phyloP scores from a whole-genome alignment of 305 asterid genomes.

The Fraxinus floribunda region DNA sequence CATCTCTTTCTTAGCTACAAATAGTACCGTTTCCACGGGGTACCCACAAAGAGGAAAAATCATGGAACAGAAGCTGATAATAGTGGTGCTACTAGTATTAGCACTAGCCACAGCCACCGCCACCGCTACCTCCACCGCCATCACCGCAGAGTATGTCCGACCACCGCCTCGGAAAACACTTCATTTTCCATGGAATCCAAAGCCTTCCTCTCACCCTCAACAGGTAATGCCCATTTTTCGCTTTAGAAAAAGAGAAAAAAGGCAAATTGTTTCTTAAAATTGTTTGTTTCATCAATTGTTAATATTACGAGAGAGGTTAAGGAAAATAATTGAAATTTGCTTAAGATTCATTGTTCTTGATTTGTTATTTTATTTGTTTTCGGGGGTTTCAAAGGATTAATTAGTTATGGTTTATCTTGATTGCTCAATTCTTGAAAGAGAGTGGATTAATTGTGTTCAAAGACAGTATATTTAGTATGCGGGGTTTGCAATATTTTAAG shows the following conservation, averaged over 20 bases:
- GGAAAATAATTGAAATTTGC: background rate
- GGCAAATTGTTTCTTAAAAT: background rate
- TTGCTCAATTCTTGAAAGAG: background rate
- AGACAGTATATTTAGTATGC: background rate
- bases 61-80: constrained; percentile 28
- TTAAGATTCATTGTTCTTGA: background rate
- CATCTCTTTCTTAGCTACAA: background rate
- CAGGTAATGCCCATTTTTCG: constrained; percentile 44
- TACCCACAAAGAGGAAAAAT: background rate
- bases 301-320: background rate
- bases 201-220: constrained; percentile 54
- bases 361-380: background rate
- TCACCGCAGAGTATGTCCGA: constrained; percentile 50
- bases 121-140: constrained; percentile 15
- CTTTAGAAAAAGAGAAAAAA: background rate
- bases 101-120: constrained; percentile 9
- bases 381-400: background rate
- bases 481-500: constrained; percentile 11
- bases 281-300: background rate
- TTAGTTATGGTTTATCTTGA: background rate
- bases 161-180: constrained; percentile 68
- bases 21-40: background rate
- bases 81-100: background rate
- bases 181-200: constrained; percentile 45
- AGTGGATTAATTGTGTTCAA: background rate